Evolutionary conservation across 2,329 filamentous ascomycete genomes (phyloP).

Genomic region (Juglanconis juglandina): DNA sequence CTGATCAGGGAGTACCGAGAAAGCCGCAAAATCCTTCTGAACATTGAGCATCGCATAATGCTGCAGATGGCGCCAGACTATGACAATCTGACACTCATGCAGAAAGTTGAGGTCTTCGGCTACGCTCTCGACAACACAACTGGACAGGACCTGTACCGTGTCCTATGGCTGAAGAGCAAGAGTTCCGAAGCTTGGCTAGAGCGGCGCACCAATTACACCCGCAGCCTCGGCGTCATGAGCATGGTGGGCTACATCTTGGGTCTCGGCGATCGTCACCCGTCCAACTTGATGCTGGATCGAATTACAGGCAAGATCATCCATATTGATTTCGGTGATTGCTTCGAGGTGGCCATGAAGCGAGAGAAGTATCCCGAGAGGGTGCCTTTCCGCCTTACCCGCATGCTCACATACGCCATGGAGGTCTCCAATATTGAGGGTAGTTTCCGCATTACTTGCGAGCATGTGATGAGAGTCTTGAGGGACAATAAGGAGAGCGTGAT

Average conservation of each 20-base stretch:
- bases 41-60: conserved; percentile 99
- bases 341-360: conserved; percentile 98
- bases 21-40: conserved; percentile 92
- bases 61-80: conserved; percentile 99
- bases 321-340: conserved; percentile 99
- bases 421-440: conserved; percentile 99
- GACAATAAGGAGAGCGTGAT: conserved; percentile 98
- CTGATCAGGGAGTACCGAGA: conserved; percentile 97
- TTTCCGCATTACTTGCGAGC: conserved; percentile 96
- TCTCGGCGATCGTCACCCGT: conserved; percentile 92
- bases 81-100: conserved; percentile 97
- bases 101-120: conserved; percentile 98
- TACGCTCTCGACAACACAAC: conserved; percentile 99
- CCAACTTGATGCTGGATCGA: conserved; percentile 94
- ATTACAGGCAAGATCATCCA: conserved; percentile 96
- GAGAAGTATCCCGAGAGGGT: conserved; percentile 98
- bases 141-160: conserved; percentile 94
- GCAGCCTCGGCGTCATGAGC: conserved; percentile 97
- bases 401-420: conserved; percentile 99
- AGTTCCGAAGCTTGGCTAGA: conserved; percentile 97
- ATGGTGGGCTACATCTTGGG: conserved; percentile 99
- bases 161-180: conserved; percentile 98
- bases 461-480: conserved; percentile 93
- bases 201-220: conserved; percentile 95
- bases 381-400: conserved; percentile 94